phyloP scores from a whole-genome alignment of 2,329 filamentous ascomycete species.

The Trichoderma aggressivum region DNA sequence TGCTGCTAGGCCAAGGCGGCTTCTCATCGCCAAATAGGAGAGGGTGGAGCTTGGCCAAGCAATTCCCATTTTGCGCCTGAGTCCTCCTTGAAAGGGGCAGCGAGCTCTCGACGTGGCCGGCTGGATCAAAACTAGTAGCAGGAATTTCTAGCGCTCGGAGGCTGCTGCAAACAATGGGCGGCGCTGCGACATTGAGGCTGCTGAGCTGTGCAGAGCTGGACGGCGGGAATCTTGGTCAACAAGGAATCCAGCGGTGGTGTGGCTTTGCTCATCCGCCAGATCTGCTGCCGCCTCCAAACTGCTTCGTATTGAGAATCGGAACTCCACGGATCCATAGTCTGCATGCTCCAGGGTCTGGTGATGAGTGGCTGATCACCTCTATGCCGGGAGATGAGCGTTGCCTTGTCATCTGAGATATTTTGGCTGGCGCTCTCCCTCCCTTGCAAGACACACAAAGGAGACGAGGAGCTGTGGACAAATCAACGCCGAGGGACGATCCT shows the following conservation, averaged over 20 bases:
- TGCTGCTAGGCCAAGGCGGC: conserved; percentile 15
- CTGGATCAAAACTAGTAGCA: background rate
- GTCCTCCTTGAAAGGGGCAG: conserved; percentile 10
- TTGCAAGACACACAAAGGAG: background rate
- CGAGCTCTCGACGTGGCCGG: background rate
- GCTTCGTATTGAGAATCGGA: background rate
- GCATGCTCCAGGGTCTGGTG: background rate
- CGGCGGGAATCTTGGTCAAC: background rate
- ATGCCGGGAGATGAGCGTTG: conserved; percentile 25
- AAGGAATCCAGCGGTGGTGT: background rate
- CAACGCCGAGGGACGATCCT: conserved; percentile 16
- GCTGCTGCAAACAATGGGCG: background rate
- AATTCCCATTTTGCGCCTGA: conserved; percentile 22
- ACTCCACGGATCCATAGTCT: background rate
- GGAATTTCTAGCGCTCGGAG: background rate
- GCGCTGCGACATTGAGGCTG: conserved; percentile 2
- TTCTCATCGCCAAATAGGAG: conserved; percentile 18
- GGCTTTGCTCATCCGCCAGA: background rate
- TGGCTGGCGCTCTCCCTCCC: background rate
- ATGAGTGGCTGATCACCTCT: conserved; percentile 18
- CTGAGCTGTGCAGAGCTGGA: background rate
- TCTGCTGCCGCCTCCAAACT: background rate
- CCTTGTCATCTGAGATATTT: conserved; percentile 18
- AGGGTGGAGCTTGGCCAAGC: conserved; percentile 22
- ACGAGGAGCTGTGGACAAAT: background rate